Conservation (phyloP, 2,329 filamentous ascomycete species). For the Helicocarpus griseus region DNA sequence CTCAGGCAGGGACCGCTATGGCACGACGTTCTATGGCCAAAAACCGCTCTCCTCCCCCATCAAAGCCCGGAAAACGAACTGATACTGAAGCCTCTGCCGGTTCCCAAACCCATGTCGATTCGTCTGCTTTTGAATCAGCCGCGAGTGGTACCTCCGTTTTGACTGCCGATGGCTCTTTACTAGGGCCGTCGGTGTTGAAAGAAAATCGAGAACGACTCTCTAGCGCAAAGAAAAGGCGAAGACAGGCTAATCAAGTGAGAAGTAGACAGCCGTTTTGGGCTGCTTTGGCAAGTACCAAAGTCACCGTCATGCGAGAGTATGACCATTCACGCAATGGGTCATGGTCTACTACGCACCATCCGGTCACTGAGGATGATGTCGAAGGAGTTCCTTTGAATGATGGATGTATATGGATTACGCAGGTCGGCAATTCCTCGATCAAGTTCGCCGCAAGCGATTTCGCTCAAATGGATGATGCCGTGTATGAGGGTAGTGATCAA, state of each 20-base stretch:
- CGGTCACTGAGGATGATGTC: slow-evolving; percentile 34
- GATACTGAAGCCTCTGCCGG: slow-evolving; percentile 38
- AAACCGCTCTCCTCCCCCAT: slow-evolving; percentile 32
- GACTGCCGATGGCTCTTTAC: slow-evolving; percentile 37
- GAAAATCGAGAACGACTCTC: slow-evolving; percentile 50
- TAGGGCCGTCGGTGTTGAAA: slow-evolving; percentile 39
- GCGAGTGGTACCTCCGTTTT: slow-evolving; percentile 30
- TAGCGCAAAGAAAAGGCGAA: slow-evolving; percentile 69
- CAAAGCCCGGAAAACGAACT: slow-evolving; percentile 33
- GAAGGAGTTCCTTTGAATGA: slow-evolving; percentile 32
- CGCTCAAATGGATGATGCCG: slow-evolving; percentile 18
- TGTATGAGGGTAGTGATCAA: slow-evolving; percentile 8
- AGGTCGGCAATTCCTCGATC: slow-evolving; percentile 37
- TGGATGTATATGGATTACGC: slow-evolving; percentile 38
- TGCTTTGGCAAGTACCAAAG: slow-evolving; percentile 88
- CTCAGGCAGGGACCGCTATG: slow-evolving; percentile 39
- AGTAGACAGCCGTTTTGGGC: slow-evolving; percentile 91
- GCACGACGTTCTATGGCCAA: slow-evolving; percentile 38
- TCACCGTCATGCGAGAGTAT: slow-evolving; percentile 87
- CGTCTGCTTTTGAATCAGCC: slow-evolving; percentile 32
- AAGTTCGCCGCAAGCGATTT: slow-evolving; percentile 39
- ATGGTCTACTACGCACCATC: slow-evolving; percentile 17
- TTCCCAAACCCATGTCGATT: slow-evolving; percentile 33
- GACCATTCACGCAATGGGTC: slow-evolving; percentile 55
- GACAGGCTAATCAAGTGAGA: slow-evolving; percentile 82